Conservation (phyloP, 2,329 filamentous ascomycete species). For the Metarhizium guizhouense region DNA sequence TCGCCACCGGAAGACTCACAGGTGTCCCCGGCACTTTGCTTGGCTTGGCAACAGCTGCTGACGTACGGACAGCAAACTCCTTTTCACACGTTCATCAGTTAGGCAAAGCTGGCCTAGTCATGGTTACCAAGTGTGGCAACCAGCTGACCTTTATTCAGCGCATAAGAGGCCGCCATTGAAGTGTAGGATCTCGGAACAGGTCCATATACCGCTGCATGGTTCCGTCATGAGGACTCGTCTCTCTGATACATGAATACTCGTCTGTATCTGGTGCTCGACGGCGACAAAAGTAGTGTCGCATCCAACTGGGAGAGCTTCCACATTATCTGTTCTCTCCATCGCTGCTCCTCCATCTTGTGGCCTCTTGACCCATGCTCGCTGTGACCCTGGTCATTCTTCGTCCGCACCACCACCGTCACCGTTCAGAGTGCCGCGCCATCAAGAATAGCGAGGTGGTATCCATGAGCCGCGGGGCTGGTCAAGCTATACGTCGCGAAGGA, state of each 20-base stretch:
- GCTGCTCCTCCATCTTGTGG: neutral
- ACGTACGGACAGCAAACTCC: neutral
- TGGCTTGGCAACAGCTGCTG: neutral
- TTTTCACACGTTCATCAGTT: neutral
- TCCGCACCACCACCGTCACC: conserved; percentile 6
- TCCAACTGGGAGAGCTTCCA: neutral
- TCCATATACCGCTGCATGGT: conserved; percentile 9
- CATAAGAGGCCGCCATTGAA: neutral
- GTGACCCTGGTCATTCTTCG: conserved; percentile 7
- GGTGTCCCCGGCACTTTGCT: neutral
- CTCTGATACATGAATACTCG: neutral
- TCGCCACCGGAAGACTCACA: neutral
- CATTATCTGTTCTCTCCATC: neutral
- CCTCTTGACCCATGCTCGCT: conserved; percentile 6
- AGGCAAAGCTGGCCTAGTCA: neutral
- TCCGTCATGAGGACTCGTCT: conserved; percentile 8
- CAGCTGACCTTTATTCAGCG: neutral
- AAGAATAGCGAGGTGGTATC: conserved; percentile 4
- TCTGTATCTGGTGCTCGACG: neutral
- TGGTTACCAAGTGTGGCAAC: neutral
- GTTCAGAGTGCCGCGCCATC: conserved; percentile 6
- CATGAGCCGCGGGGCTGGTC: neutral
- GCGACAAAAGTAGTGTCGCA: conserved; percentile 3
- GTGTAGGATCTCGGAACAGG: neutral
- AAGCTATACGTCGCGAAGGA: neutral